Percentiles rank a stretch among this genome's conserved stretches.
Conservation (phyloP, 345 rosid species). For the Lepidium aucheri region DNA sequence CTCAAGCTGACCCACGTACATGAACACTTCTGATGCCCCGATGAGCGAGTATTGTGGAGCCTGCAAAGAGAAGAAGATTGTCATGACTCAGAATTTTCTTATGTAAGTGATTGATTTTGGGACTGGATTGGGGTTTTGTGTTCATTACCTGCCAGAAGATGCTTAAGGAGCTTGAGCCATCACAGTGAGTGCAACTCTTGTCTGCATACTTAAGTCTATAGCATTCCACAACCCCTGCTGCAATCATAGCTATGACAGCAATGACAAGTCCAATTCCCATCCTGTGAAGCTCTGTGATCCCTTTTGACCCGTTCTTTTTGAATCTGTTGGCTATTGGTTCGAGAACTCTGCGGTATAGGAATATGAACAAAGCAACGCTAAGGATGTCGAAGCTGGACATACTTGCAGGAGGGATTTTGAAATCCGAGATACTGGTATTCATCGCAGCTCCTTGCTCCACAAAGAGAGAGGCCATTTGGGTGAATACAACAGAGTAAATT, state of each 20-base stretch:
- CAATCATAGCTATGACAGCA: constrained; percentile 79
- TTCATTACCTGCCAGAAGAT: constrained; percentile 84
- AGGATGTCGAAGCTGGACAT: constrained; percentile 98
- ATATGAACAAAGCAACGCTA: constrained; percentile 84
- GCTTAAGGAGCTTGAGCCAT: constrained; percentile 91
- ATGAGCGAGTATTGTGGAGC: constrained; percentile 84
- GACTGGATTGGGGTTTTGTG: background rate
- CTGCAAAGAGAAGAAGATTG: constrained; percentile 24
- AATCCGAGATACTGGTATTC: constrained; percentile 65
- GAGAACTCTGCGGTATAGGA: constrained; percentile 68
- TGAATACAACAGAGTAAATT: constrained; percentile 87
- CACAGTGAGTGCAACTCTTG: constrained; percentile 61
- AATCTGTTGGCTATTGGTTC: constrained; percentile 59
- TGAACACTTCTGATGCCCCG: constrained; percentile 99
- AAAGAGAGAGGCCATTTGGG: constrained; percentile 98
- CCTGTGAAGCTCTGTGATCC: constrained; percentile 86
- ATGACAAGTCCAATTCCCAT: constrained; percentile 96
- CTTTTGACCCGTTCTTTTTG: constrained; percentile 42
- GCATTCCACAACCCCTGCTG: constrained; percentile 82
- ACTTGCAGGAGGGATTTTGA: constrained; percentile 86
- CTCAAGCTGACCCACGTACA: constrained; percentile 95
- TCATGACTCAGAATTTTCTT: background rate
- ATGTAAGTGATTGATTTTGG: background rate
- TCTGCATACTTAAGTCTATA: constrained; percentile 63
- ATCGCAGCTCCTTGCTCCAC: constrained; percentile 99